Evolutionary conservation across 176 grass and related monocot genomes (phyloP).

Genomic region (Eragrostis nindensis): DNA sequence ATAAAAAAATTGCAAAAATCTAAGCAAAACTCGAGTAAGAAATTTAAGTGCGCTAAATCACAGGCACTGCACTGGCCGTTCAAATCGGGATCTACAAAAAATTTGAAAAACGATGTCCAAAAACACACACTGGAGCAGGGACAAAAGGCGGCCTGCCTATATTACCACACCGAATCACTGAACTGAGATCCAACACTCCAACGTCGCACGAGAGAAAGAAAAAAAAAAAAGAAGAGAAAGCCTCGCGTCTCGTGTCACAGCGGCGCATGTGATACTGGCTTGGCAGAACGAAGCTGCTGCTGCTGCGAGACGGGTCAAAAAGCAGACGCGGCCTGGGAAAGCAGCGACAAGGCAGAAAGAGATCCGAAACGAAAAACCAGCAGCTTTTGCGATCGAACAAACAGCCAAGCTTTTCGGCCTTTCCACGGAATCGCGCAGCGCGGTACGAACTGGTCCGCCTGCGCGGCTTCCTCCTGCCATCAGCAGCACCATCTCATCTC

Average conservation of each 20-base stretch:
- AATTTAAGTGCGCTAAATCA: neutral
- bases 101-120: neutral
- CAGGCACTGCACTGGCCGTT: neutral
- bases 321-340: neutral
- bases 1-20: conserved; percentile 2
- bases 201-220: neutral
- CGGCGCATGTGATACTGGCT: conserved; percentile 19
- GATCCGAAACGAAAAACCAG: neutral
- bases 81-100: neutral
- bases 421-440: conserved; percentile 9
- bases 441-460: conserved; percentile 18
- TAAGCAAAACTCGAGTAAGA: neutral
- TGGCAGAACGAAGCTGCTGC: neutral
- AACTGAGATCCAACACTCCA: neutral
- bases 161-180: neutral
- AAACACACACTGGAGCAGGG: neutral
- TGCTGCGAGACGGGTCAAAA: neutral
- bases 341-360: conserved; percentile 25
- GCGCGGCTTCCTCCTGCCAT: conserved; percentile 13
- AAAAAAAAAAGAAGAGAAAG: neutral
- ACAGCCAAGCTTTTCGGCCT: conserved; percentile 1
- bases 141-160: neutral
- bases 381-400: conserved; percentile 26
- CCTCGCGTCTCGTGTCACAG: neutral
- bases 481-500: neutral